Percentiles rank a stretch among this genome's conserved stretches.
Evolutionary conservation across 345 rosid genomes (phyloP).

Genomic region (Brassica cretica): DNA sequence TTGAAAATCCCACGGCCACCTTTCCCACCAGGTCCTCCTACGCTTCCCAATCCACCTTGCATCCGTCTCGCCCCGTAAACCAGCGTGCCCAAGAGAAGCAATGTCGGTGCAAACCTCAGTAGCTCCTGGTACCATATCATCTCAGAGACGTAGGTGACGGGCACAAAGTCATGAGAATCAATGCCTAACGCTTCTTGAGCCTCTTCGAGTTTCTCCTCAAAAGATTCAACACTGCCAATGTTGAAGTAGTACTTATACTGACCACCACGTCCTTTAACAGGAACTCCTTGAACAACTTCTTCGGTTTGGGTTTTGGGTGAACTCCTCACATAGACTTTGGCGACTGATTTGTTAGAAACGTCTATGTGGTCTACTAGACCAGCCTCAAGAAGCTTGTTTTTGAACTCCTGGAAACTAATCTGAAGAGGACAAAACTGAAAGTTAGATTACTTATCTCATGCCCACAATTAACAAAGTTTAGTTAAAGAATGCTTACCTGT

Average conservation of each 20-base stretch:
- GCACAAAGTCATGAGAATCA: background rate
- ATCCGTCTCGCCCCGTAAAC: background rate
- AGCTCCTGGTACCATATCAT: background rate
- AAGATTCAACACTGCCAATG: background rate
- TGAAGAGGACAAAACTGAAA: slow-evolving; percentile 30
- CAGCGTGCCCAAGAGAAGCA: background rate
- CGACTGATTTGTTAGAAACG: slow-evolving; percentile 85
- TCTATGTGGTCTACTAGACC: slow-evolving; percentile 91
- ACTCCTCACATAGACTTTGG: slow-evolving; percentile 73
- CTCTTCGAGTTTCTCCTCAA: background rate
- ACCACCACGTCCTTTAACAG: slow-evolving; percentile 45
- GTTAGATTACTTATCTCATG: background rate
- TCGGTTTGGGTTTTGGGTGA: slow-evolving; percentile 48
- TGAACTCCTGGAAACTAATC: slow-evolving; percentile 89
- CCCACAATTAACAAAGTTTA: background rate
- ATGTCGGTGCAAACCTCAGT: background rate
- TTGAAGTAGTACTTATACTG: background rate
- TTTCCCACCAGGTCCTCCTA: slow-evolving; percentile 78
- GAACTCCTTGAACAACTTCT: slow-evolving; percentile 46
- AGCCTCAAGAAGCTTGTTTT: slow-evolving; percentile 54
- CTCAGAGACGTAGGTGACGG: background rate
- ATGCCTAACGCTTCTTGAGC: background rate
- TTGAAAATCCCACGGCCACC: slow-evolving; percentile 79
- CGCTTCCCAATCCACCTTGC: slow-evolving; percentile 2
- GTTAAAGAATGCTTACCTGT: slow-evolving; percentile 48